A percentile compares a stretch with the other conserved stretches of the same genome.
phyloP scores from a whole-genome alignment of 306 rosid genomes.

The Quercus wislizeni region DNA sequence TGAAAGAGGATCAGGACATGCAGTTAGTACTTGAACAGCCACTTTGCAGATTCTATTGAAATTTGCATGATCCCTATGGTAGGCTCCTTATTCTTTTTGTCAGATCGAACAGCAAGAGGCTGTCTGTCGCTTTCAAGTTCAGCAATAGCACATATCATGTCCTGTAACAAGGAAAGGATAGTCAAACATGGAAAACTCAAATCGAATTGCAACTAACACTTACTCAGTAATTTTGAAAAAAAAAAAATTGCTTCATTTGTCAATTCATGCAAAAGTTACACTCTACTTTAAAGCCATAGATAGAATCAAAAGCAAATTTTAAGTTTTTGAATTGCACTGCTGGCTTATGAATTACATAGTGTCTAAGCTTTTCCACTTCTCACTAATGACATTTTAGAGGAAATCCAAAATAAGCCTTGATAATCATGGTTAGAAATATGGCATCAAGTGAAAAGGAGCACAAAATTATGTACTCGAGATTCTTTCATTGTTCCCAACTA shows the following conservation, averaged over 20 bases:
- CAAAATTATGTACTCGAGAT: background rate
- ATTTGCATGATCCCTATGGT: constrained; percentile 77
- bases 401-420: background rate
- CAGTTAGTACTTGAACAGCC: constrained; percentile 61
- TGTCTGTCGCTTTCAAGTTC: constrained; percentile 89
- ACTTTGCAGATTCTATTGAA: constrained; percentile 42
- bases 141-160: constrained; percentile 73
- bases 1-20: constrained; percentile 16
- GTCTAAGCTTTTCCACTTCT: background rate
- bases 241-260: background rate
- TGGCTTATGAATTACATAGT: background rate
- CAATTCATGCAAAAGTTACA: background rate
- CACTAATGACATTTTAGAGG: background rate
- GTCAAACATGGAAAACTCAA: background rate
- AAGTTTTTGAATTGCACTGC: background rate
- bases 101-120: constrained; percentile 45
- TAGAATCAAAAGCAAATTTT: background rate
- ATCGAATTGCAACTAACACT: background rate
- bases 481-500: background rate
- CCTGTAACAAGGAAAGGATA: constrained; percentile 41
- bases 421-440: background rate
- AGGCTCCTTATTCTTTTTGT: constrained; percentile 47
- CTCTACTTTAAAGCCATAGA: background rate
- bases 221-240: background rate
- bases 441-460: background rate